Conservation (phyloP, 306 rosid species). For the Cicer arietinum region DNA sequence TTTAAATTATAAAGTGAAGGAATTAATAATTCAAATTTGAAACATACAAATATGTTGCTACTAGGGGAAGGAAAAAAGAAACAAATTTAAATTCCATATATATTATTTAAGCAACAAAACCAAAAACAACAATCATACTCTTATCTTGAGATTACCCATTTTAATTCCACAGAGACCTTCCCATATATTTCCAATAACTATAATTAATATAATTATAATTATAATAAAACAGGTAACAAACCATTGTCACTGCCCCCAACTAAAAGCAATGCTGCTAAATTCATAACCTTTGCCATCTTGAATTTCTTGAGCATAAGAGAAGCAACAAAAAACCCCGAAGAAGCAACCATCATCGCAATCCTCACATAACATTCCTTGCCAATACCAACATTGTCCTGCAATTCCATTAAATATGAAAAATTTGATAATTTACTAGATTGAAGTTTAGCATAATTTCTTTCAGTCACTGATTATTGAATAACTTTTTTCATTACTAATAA, state of each 20-base stretch:
- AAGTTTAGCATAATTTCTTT: no score
- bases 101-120: neutral
- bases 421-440: neutral
- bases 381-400: constrained; percentile 43
- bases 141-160: neutral
- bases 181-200: constrained; percentile 26
- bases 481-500: no score
- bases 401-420: neutral
- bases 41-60: neutral
- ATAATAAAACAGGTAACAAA: constrained; percentile 24
- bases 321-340: constrained; percentile 21
- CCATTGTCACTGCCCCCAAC: constrained; percentile 16
- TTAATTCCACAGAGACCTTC: constrained; percentile 38
- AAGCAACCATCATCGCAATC: neutral
- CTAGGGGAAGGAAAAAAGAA: neutral
- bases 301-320: constrained; percentile 41
- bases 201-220: constrained; percentile 13
- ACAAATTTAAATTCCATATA: neutral
- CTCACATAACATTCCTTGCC: constrained; percentile 23
- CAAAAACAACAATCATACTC: neutral
- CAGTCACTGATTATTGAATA: no score
- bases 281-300: constrained; percentile 26
- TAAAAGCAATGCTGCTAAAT: constrained; percentile 27
- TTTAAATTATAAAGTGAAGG: no score
- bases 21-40: neutral